phyloP scores from a whole-genome alignment of 768 basidiomycete genomes.

The Pilatotrama ljubarskyi region DNA sequence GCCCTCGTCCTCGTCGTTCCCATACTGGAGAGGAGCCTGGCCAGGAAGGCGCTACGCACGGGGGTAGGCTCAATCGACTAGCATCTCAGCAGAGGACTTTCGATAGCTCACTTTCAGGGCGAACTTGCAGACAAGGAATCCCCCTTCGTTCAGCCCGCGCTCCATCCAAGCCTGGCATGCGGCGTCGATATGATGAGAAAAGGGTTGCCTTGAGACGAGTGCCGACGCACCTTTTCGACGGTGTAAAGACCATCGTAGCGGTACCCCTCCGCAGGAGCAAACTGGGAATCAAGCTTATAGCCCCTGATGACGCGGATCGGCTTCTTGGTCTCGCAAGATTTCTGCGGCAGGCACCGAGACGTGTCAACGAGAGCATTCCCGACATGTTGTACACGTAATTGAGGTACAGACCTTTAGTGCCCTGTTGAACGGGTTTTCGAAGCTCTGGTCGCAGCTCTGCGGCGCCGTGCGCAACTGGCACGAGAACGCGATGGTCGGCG shows the following conservation, averaged over 20 bases:
- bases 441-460: constrained; percentile 82
- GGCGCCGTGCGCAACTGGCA: constrained; percentile 81
- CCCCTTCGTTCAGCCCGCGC: constrained; percentile 63
- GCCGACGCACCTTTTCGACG: constrained; percentile 60
- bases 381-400: background rate
- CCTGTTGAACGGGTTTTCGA: constrained; percentile 71
- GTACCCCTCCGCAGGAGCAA: constrained; percentile 83
- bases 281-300: constrained; percentile 70
- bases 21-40: constrained; percentile 53
- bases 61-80: background rate
- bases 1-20: constrained; percentile 18
- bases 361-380: background rate
- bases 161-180: constrained; percentile 67
- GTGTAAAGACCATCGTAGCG: constrained; percentile 89
- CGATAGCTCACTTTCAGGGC: constrained; percentile 73
- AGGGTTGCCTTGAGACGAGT: background rate
- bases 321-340: constrained; percentile 75
- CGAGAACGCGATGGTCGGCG: background rate
- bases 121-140: constrained; percentile 83
- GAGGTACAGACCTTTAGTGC: constrained; percentile 53
- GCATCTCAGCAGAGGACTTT: background rate
- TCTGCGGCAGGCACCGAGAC: constrained; percentile 39
- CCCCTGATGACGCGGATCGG: constrained; percentile 89
- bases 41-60: constrained; percentile 50
- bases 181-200: constrained; percentile 7